Evolutionary conservation across 2,329 filamentous ascomycete genomes (phyloP), one percentile per base, ranked within the genome.

Genomic region (Aspergillus luchuensis): DNA sequence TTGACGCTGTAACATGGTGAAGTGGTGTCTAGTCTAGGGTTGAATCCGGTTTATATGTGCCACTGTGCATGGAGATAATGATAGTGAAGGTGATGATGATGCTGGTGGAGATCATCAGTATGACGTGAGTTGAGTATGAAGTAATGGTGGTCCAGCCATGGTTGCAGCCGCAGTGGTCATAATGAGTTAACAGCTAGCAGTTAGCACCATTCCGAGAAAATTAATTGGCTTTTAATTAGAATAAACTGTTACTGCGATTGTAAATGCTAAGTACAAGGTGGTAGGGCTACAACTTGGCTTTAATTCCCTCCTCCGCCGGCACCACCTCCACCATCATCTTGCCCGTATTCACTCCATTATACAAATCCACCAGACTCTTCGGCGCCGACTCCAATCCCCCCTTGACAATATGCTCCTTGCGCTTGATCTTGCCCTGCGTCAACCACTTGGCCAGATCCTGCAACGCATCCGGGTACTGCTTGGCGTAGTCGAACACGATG

Each of bases 271-370:
- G 25, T 25, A 25, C 8, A 30, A 30, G 7, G 28, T 30, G 8
- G 13, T 15, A 15, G 25, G 25, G 62, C 56, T 68, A 79, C 45
- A 82, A 80, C 67, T 81, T 79, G 1, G 79, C 78, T 23, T 74
- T 84, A 58, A 70, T 50, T 3, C 69, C 71, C 61, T 75, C 71
- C n/a, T 64, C 70, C 43, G 79, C 59, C 63, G 72, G 72, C 59
- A 78, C 61, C 68, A 76, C 71, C 74, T 81, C 65, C 33, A 79
- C 72, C 70, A 87, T 75, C 66, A 87, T 80, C 80, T 89, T 82
- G 77, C 90, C 90, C 8, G 84, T 91, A 72, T 93, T 93, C 15
- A 81, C 78, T 43, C 90, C 90, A 52, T 85, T 80, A 72, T 88
- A 92, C 58, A 93, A 75, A 61, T 85, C 82, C 11, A 85, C 74